Evolutionary conservation across 140 eudicot genomes (phyloP).

Genomic region (Senecio squalidus): DNA sequence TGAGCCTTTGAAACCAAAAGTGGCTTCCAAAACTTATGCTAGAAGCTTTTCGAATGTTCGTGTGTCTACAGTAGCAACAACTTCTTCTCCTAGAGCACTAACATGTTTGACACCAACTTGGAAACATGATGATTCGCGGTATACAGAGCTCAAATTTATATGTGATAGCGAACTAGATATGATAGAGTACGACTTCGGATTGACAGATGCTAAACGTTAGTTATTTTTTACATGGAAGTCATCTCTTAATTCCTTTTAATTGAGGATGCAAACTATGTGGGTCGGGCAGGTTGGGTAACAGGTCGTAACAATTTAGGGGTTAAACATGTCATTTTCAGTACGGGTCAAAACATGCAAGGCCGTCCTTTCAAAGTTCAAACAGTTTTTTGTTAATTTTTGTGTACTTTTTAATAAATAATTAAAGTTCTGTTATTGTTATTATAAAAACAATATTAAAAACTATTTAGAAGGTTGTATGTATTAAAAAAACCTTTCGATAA

Average conservation of each 20-base stretch:
- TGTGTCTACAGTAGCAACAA: slow-evolving; percentile 22
- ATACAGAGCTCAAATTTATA: slow-evolving; percentile 44
- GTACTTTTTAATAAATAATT: too few relatives aligned
- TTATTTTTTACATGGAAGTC: neutral
- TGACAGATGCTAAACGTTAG: slow-evolving; percentile 39
- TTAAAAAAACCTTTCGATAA: too few relatives aligned
- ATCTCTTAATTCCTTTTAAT: neutral
- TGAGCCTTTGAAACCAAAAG: slow-evolving; percentile 45
- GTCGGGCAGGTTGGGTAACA: neutral
- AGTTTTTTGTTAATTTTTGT: too few relatives aligned
- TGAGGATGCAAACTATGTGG: neutral
- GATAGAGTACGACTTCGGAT: slow-evolving; percentile 39
- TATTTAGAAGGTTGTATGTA: too few relatives aligned
- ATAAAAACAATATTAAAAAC: too few relatives aligned
- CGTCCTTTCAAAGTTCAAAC: too few relatives aligned
- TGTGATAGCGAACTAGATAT: slow-evolving; percentile 36
- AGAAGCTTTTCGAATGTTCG: slow-evolving; percentile 30
- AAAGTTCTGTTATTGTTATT: too few relatives aligned
- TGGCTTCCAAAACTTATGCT: slow-evolving; percentile 18
- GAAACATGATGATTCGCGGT: slow-evolving; percentile 47
- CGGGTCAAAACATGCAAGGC: too few relatives aligned
- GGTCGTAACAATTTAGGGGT: neutral
- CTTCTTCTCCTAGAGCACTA: slow-evolving; percentile 26
- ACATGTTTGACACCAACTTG: slow-evolving; percentile 27
- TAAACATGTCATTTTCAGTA: neutral